Evolutionary conservation across 2,329 filamentous ascomycete species (phyloP).

Genomic region (Piedraia hortae): DNA sequence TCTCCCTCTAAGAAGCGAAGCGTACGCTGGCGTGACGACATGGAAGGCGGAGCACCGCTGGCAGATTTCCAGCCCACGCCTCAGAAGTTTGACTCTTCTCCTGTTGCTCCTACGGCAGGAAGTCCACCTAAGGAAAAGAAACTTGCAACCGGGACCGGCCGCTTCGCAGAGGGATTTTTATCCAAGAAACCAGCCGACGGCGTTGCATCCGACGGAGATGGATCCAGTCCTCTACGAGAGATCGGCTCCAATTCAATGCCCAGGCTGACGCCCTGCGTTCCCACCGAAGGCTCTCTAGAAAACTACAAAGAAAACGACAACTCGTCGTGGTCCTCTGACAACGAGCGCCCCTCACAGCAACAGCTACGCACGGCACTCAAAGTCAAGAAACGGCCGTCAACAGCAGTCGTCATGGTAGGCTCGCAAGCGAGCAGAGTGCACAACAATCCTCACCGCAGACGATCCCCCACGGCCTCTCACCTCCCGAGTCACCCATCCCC

Average conservation of each 20-base stretch:
- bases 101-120: slow-evolving; percentile 20
- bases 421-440: slow-evolving; percentile 8
- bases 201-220: slow-evolving; percentile 27
- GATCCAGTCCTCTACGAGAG: slow-evolving; percentile 20
- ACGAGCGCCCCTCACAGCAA: slow-evolving; percentile 1
- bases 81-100: slow-evolving; percentile 33
- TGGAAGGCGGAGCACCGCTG: slow-evolving; percentile 46
- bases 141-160: slow-evolving; percentile 19
- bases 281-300: not conserved
- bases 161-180: slow-evolving; percentile 75
- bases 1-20: slow-evolving; percentile 39
- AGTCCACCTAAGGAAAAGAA: slow-evolving; percentile 29
- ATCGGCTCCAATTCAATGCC: slow-evolving; percentile 17
- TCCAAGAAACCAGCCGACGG: slow-evolving; percentile 25
- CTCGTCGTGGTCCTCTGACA: no score
- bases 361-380: not conserved
- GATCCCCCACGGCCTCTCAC: slow-evolving; percentile 5
- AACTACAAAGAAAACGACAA: not conserved
- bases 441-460: slow-evolving; percentile 23
- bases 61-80: slow-evolving; percentile 86
- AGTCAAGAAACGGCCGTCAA: no score
- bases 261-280: not conserved
- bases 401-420: not conserved
- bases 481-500: not conserved
- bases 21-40: slow-evolving; percentile 83